These are phyloP conservation scores for Camelina hispida DNA, from an alignment of 345 rosid genomes.

Conservation along the genomic window DNA sequence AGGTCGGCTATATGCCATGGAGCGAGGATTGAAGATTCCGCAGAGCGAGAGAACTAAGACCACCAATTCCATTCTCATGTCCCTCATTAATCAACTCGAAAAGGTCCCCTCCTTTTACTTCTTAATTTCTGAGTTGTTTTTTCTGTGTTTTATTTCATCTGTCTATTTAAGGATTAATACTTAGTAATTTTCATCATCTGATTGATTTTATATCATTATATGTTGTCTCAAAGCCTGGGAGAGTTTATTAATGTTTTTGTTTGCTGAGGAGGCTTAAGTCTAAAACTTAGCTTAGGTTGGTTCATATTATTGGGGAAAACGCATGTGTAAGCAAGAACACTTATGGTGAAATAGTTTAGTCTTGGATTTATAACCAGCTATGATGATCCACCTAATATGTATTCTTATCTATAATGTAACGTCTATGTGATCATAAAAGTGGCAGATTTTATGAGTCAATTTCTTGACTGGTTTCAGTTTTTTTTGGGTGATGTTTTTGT, in stretches of 20 bases:
- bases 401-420: neutral
- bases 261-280: neutral
- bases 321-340: constrained; percentile 5
- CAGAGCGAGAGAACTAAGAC: constrained; percentile 83
- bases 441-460: constrained; percentile 11
- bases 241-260: too few relatives aligned
- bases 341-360: neutral
- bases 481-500: constrained; percentile 9
- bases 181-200: neutral
- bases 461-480: constrained; percentile 21
- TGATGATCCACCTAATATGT: neutral
- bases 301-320: constrained; percentile 7
- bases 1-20: constrained; percentile 99
- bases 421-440: too few relatives aligned
- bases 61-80: constrained; percentile 78
- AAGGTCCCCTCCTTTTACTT: constrained; percentile 54
- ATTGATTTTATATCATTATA: neutral
- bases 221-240: too few relatives aligned
- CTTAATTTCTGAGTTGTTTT: too few relatives aligned
- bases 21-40: constrained; percentile 85
- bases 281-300: constrained; percentile 13
- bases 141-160: constrained; percentile 1
- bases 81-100: constrained; percentile 96
- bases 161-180: neutral
- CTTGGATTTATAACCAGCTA: neutral